A percentile compares a stretch with the other conserved stretches of the same genome.
phyloP scores from a whole-genome alignment of 192 early-diverging fungal species.

The Lunasporangiospora selenospora region DNA sequence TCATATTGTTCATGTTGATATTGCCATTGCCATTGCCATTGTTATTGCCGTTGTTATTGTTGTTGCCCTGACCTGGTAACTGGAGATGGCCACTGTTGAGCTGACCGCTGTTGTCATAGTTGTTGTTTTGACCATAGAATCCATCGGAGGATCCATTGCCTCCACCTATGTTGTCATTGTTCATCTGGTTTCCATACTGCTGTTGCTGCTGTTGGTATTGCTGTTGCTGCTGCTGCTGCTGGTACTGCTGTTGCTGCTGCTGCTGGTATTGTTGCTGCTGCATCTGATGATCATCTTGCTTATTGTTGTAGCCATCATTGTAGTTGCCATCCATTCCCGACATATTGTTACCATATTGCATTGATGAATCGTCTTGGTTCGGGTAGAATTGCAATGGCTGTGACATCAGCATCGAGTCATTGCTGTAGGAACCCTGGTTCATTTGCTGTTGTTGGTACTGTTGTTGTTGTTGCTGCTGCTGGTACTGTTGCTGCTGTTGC shows the following conservation, averaged over 20 bases:
- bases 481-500: too few relatives aligned
- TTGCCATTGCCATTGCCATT: slow-evolving; percentile 13
- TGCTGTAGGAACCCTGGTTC: slow-evolving; percentile 17
- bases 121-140: not conserved
- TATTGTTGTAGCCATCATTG: slow-evolving; percentile 17
- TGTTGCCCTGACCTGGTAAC: slow-evolving; percentile 11
- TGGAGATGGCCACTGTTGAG: slow-evolving; percentile 11
- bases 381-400: slow-evolving; percentile 17
- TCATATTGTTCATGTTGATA: not conserved
- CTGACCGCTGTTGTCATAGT: slow-evolving; percentile 3
- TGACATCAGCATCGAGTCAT: slow-evolving; percentile 11
- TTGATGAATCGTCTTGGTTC: slow-evolving; percentile 6
- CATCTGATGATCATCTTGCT: slow-evolving; percentile 9
- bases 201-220: not conserved
- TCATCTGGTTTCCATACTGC: not conserved
- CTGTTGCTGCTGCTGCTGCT: slow-evolving; percentile 1
- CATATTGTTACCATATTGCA: not conserved
- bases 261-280: slow-evolving; percentile 8
- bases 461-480: slow-evolving; percentile 8
- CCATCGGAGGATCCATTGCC: too few relatives aligned
- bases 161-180: not conserved
- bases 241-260: not conserved
- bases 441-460: slow-evolving; percentile 9
- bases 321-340: slow-evolving; percentile 14
- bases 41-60: slow-evolving; percentile 1